Base-by-base conservation (phyloP, 192 early-diverging fungal species). In the Rhizophlyctis rosea region DNA sequence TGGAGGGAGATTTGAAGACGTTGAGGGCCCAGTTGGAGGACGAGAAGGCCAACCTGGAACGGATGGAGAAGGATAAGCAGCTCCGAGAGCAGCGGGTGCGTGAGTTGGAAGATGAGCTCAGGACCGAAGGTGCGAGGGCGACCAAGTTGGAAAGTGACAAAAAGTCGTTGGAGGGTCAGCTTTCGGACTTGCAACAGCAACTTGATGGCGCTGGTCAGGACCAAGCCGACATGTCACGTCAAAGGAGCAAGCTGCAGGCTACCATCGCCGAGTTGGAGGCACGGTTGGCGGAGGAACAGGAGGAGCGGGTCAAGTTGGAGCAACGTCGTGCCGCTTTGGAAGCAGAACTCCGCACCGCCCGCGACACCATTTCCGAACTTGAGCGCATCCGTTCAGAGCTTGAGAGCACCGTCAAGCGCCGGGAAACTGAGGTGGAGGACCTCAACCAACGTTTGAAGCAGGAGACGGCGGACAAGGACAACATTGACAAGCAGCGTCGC, bases 41-140 rank as follows among this genome's bases (percentile, higher is more conserved):
- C n/a, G 74, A 78, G 33, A 47, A 50, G 34, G 54, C 67, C 3
- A 64, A 57, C 28, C 32, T 73, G 21, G 83, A 84, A 32, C 61
- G 78, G 4, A 62, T 81, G 39, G 81, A 83, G 62, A 85, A 83
- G 52, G 83, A 85, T 44, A 79, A 81, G 24, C 32, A 23, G 7
- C 32, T 57, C 18, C 77, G 75, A 28, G 83, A 85, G 21, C 65
- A 75, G 31, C 72, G 72, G 28, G 65, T 85, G 57, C 69, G 70
- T 51, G 69, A 82, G 31, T 63, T 85, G 7, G 74, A 85, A 51
- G 75, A 65, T 14, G 76, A 85, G 36, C n/a, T 80, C 2, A 60
- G 57, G 39, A 55, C 35, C 23, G 79, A 79, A 50, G 11, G 34
- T 3, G 78, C 71, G 34, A 51, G 62, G 29, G 48, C 67, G 5